Percentiles rank a stretch among this genome's conserved stretches.
These are phyloP conservation scores for Wilcoxina mikolae DNA, from an alignment of 495 filamentous ascomycete genomes.

Conservation along the genomic window DNA sequence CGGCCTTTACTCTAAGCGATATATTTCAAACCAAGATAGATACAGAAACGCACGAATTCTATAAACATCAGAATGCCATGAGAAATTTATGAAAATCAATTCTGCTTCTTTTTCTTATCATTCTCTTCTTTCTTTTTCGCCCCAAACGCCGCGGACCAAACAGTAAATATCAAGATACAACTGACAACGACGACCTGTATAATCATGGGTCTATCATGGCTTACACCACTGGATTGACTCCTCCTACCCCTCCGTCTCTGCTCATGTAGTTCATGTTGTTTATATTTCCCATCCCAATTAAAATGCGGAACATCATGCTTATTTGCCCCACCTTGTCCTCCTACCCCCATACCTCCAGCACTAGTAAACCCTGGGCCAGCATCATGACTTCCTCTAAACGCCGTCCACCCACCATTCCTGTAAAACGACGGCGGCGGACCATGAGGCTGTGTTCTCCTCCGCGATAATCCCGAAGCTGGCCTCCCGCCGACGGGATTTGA, in stretches of 20 bases:
- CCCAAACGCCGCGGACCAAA: too few relatives aligned
- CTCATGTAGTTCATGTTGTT: constrained; percentile 16
- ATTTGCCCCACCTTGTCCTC: constrained; percentile 6
- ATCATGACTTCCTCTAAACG: constrained; percentile 37
- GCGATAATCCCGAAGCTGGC: constrained; percentile 63
- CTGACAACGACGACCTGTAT: neutral
- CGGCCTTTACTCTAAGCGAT: too few relatives aligned
- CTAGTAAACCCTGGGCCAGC: constrained; percentile 20
- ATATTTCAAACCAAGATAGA: too few relatives aligned
- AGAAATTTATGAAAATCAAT: neutral
- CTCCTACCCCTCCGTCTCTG: constrained; percentile 11
- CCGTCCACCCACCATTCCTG: constrained; percentile 57
- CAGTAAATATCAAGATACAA: neutral
- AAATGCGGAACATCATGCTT: too few relatives aligned
- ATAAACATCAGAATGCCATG: neutral
- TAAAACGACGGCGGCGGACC: constrained; percentile 88
- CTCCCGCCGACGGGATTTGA: constrained; percentile 48
- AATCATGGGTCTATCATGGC: neutral
- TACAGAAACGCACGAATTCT: neutral
- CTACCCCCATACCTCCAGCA: constrained; percentile 8
- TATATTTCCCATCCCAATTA: constrained; percentile 19
- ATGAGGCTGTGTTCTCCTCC: constrained; percentile 54
- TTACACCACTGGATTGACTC: neutral
- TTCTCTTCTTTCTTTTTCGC: too few relatives aligned
- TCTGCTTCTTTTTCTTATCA: neutral